Conservation (phyloP, 2,329 filamentous ascomycete species). For the Colletotrichum lini region DNA sequence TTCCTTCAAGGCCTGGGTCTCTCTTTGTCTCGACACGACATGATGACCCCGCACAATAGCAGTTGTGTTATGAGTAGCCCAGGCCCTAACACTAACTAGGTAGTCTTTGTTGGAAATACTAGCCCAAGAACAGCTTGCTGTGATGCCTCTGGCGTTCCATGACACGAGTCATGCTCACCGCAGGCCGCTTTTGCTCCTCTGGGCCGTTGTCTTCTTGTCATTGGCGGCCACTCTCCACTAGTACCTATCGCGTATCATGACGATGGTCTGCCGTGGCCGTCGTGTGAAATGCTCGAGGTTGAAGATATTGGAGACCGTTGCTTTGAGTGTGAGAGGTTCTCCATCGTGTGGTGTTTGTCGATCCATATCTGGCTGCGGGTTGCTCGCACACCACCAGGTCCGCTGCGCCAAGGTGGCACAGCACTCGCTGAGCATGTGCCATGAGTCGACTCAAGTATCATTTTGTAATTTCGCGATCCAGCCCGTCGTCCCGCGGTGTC, state of each 20-base stretch:
- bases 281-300: background rate
- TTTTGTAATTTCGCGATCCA: background rate
- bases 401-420: conserved; percentile 23
- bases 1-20: background rate
- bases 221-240: background rate
- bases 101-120: background rate
- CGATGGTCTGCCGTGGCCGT: background rate
- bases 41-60: conserved; percentile 16
- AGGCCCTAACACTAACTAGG: no score
- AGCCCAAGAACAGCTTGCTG: background rate
- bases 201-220: no score
- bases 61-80: background rate
- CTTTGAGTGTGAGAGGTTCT: background rate
- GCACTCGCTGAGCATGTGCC: background rate
- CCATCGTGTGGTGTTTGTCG: background rate
- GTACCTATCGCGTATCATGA: background rate
- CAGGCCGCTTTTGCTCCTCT: background rate
- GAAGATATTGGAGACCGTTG: background rate
- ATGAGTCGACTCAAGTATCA: background rate
- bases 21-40: conserved; percentile 20
- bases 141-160: background rate
- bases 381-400: background rate
- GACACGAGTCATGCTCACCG: conserved; percentile 16
- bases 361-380: background rate
- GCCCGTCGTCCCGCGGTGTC: background rate